Base-by-base conservation (phyloP, 371 early-diverging fungal species). In the Apophysomyces ossiformis region DNA sequence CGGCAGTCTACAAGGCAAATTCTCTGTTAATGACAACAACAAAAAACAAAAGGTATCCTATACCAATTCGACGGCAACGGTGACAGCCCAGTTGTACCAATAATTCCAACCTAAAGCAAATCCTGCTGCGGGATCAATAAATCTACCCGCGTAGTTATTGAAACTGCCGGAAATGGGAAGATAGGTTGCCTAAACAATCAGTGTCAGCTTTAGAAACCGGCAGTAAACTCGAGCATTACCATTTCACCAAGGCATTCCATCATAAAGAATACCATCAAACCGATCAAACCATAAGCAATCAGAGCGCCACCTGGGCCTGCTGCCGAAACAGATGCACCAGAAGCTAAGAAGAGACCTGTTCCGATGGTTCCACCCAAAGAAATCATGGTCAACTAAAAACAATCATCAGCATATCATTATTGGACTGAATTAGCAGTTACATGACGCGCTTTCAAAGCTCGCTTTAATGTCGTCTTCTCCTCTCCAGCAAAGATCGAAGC, bases 311-410 rank as follows among this genome's bases (percentile, higher is more conserved):
- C 91, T n/a, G 96, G 94, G 7, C 96, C 96, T 5, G 92, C 96
- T 4, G 70, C 64, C 5, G 88, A 85, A 43, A 96, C 84, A 4
- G 91, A 87, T 11, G 84, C 74, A 43, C 95, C 95, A 35, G 92
- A 91, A n/a, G 91, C 93, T 57, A 96, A 76, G 72, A 95, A 96
- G 37, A 96, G 77, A 50, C 96, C 96, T 9, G 95, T 96, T 54
- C 92, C 89, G 47, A 93, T 89, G 0, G 91, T 90, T 50, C 92
- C 92, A 35, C 91, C 92, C 44, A 91, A 77, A 15, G 92, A 89
- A 58, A 94, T 93, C 93, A 94, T 93, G 45, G 88, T 84, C 63
- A 93, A 62, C 79, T 79, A 57, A 15, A 46, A 46, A 58, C 26
- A 7, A 12, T 35, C 39, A 18, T 44, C 15, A 71, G 35, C 47